These are phyloP conservation scores for Noccaea caerulescens DNA, from an alignment of 345 rosid species.

Conservation along the genomic window DNA sequence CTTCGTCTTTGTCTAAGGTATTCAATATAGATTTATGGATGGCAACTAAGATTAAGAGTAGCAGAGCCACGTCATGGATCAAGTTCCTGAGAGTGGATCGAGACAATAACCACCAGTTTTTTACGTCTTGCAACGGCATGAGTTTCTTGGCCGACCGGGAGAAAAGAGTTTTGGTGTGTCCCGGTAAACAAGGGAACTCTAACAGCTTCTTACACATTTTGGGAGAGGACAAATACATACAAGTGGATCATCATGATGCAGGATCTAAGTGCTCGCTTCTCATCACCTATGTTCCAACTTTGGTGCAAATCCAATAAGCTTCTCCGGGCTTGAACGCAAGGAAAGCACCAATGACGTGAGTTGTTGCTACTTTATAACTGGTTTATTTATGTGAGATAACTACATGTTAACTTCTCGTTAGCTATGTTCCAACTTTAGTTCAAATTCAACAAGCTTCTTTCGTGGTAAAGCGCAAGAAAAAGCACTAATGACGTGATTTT, in stretches of 20 bases:
- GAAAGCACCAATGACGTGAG: too few species aligned
- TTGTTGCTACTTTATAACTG: too few species aligned
- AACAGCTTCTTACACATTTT: not conserved
- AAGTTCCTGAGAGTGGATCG: not conserved
- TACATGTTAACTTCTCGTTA: too few species aligned
- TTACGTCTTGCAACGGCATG: not conserved
- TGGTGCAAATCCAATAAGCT: too few species aligned
- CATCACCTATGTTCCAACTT: too few species aligned
- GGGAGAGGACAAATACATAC: slow-evolving; percentile 2
- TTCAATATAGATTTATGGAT: not conserved
- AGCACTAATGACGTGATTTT: too few species aligned
- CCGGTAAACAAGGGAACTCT: not conserved
- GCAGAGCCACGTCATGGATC: not conserved
- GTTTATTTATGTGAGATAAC: too few species aligned
- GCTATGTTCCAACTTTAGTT: too few species aligned
- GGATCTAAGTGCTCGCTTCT: too few species aligned
- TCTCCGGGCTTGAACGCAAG: too few species aligned
- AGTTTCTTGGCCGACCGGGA: not conserved
- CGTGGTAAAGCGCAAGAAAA: too few species aligned
- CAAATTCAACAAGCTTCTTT: too few species aligned
- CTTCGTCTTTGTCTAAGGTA: not conserved
- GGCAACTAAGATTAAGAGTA: slow-evolving; percentile 1
- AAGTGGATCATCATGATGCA: not conserved
- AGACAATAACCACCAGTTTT: not conserved
- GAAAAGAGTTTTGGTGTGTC: slow-evolving; percentile 6